Percentiles rank a stretch among this genome's conserved stretches.
These are phyloP conservation scores for Arthrobotrys musiformis DNA, from an alignment of 2,329 filamentous ascomycete genomes.

Conservation along the genomic window DNA sequence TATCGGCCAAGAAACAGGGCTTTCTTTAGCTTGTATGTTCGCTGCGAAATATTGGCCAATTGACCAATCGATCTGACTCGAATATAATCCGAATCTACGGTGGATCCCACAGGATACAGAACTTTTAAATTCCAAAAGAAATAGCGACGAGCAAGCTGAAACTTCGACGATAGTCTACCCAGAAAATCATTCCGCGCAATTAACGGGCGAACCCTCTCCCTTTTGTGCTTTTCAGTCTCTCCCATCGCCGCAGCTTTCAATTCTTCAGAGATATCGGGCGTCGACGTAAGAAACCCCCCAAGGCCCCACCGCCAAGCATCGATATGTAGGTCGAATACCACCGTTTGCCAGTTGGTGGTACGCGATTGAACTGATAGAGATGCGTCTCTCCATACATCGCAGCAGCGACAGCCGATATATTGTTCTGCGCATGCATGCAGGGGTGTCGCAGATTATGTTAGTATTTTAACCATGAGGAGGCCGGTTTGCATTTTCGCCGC, in stretches of 20 bases:
- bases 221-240: background rate
- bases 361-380: background rate
- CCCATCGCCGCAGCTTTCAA: background rate
- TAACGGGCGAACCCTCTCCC: background rate
- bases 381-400: background rate
- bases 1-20: too few species aligned
- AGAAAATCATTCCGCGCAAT: background rate
- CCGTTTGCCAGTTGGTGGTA: background rate
- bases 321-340: background rate
- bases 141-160: background rate
- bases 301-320: background rate
- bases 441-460: background rate
- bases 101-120: background rate
- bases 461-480: background rate
- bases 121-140: too few species aligned
- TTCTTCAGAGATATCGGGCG: background rate
- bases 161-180: background rate
- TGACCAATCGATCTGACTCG: too few species aligned
- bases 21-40: background rate
- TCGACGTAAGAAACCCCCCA: background rate
- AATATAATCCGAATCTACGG: background rate
- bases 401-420: slow-evolving; percentile 13
- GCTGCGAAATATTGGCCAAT: too few species aligned
- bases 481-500: background rate
- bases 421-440: background rate